Conservation (phyloP, 1,284 basidiomycete genomes). For the Xerocomus minutiporus region DNA sequence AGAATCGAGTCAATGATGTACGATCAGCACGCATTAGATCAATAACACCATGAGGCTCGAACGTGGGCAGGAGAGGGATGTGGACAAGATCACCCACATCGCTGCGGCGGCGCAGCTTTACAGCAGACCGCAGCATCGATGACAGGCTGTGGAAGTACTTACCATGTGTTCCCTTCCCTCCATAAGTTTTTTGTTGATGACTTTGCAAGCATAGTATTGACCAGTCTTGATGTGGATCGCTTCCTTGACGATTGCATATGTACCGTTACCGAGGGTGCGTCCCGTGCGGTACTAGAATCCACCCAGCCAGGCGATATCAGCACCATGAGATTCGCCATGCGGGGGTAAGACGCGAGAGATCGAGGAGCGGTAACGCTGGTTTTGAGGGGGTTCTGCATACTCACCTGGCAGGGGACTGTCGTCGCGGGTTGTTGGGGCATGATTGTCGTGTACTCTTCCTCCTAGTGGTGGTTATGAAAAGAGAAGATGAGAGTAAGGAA, state of each 20-base stretch:
- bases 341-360: constrained; percentile 3
- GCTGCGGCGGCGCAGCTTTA: background rate
- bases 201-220: constrained; percentile 86
- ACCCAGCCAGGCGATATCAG: constrained; percentile 12
- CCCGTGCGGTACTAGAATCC: constrained; percentile 81
- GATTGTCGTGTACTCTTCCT: constrained; percentile 6
- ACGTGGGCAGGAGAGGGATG: constrained; percentile 1
- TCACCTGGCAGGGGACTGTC: constrained; percentile 64
- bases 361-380: background rate
- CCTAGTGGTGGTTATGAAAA: constrained; percentile 12
- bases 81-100: constrained; percentile 1
- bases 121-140: constrained; percentile 12
- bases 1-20: constrained; percentile 1
- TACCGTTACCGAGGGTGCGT: constrained; percentile 87
- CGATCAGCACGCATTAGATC: constrained; percentile 15
- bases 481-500: background rate
- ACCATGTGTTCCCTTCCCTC: constrained; percentile 90
- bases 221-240: constrained; percentile 94
- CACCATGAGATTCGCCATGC: constrained; percentile 1
- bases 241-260: constrained; percentile 90
- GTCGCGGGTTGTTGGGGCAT: constrained; percentile 30
- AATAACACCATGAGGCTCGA: constrained; percentile 1
- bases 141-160: constrained; percentile 3
- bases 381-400: constrained; percentile 11
- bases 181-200: constrained; percentile 98